A percentile compares a stretch with the other conserved stretches of the same genome.
Conservation (phyloP, 441 rosid genomes). For the Capsella rubella region DNA sequence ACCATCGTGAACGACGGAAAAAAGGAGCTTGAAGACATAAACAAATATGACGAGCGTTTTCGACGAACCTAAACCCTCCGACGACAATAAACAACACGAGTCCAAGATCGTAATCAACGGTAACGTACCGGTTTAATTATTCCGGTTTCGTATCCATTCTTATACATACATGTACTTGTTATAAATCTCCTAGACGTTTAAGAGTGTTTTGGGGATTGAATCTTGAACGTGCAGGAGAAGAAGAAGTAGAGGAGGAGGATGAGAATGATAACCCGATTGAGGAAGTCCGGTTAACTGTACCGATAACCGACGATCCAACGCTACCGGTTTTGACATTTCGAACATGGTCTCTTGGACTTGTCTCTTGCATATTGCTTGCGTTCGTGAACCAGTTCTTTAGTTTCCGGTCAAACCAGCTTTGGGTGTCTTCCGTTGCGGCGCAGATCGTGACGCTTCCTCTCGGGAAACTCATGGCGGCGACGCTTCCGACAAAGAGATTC, state of each 20-base stretch:
- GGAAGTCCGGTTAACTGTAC: slow-evolving; percentile 82
- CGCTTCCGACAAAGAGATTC: slow-evolving; percentile 52
- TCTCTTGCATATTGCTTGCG: slow-evolving; percentile 59
- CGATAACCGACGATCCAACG: slow-evolving; percentile 75
- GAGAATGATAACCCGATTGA: slow-evolving; percentile 78
- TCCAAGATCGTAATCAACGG: slow-evolving; percentile 40
- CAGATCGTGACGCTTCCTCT: slow-evolving; percentile 75
- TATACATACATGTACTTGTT: not conserved
- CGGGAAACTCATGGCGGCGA: slow-evolving; percentile 76
- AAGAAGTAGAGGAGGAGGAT: slow-evolving; percentile 48
- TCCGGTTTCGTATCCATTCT: not conserved
- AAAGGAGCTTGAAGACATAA: slow-evolving; percentile 32
- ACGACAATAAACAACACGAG: slow-evolving; percentile 22
- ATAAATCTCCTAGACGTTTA: not conserved
- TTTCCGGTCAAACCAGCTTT: slow-evolving; percentile 67
- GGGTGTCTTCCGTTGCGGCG: slow-evolving; percentile 57
- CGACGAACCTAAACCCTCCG: slow-evolving; percentile 35
- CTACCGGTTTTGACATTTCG: slow-evolving; percentile 64
- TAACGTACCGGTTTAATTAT: slow-evolving; percentile 3
- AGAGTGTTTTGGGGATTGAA: slow-evolving; percentile 1
- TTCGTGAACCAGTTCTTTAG: slow-evolving; percentile 72
- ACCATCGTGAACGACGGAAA: slow-evolving; percentile 40
- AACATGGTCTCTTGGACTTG: slow-evolving; percentile 75
- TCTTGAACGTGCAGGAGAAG: slow-evolving; percentile 29
- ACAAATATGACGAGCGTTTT: slow-evolving; percentile 40